Percentiles rank a stretch among this genome's conserved stretches.
Conservation (phyloP, 345 rosid species). For the Populus deltoides region DNA sequence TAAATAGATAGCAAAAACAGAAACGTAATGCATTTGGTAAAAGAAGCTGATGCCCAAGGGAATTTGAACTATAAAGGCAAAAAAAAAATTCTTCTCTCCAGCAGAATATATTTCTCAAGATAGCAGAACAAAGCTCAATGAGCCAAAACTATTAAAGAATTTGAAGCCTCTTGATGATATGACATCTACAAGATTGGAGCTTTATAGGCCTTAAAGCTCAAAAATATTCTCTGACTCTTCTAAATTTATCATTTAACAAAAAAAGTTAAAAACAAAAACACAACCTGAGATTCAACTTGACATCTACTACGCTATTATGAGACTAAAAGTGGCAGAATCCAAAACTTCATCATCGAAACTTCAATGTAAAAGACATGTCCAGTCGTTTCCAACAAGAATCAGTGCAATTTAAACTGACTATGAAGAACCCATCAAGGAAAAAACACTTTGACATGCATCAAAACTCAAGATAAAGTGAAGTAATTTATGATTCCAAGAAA, state of each 20-base stretch:
- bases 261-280: background rate
- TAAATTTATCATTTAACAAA: background rate
- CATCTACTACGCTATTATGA: background rate
- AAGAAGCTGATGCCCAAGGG: background rate
- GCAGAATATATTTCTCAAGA: background rate
- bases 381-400: background rate
- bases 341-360: background rate
- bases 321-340: background rate
- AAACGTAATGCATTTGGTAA: background rate
- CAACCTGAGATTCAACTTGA: background rate
- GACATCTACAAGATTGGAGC: background rate
- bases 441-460: background rate
- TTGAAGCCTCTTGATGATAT: background rate
- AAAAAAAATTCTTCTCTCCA: background rate
- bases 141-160: background rate
- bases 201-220: background rate
- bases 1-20: background rate
- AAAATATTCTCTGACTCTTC: background rate
- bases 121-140: background rate
- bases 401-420: background rate
- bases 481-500: background rate
- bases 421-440: background rate
- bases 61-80: background rate
- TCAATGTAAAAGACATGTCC: background rate
- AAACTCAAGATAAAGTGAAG: background rate